phyloP scores from a whole-genome alignment of 1,284 basidiomycete genomes.

The Cutaneotrichosporon sp. region DNA sequence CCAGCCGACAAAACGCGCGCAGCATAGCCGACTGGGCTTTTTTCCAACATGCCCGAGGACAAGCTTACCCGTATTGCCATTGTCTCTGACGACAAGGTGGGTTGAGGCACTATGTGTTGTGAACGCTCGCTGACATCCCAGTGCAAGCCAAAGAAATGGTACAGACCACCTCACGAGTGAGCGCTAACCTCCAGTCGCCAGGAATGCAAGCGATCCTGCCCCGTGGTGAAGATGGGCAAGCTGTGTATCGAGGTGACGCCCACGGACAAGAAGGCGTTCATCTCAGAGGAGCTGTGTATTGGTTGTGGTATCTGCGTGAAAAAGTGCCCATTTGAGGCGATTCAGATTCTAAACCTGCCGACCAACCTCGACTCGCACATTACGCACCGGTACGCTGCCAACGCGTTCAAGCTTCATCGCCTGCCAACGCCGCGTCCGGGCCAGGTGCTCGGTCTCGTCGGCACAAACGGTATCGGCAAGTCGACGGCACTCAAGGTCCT shows the following conservation, averaged over 20 bases:
- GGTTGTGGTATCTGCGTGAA: slow-evolving; percentile 98
- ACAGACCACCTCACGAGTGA: slow-evolving; percentile 1
- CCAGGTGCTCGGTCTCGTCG: slow-evolving; percentile 90
- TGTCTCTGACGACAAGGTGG: slow-evolving; percentile 71
- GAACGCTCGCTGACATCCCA: slow-evolving; percentile 31
- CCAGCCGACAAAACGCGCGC: too few relatives aligned
- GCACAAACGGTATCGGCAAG: slow-evolving; percentile 98
- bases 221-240: slow-evolving; percentile 97
- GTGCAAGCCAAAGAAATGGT: slow-evolving; percentile 76
- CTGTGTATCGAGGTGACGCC: slow-evolving; percentile 95
- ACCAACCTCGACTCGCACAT: slow-evolving; percentile 91
- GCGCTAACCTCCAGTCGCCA: slow-evolving; percentile 36
- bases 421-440: slow-evolving; percentile 90
- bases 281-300: slow-evolving; percentile 93
- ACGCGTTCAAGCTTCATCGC: slow-evolving; percentile 95
- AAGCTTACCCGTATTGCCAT: slow-evolving; percentile 95
- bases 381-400: slow-evolving; percentile 94
- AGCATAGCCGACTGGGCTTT: neutral
- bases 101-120: slow-evolving; percentile 12
- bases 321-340: slow-evolving; percentile 98
- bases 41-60: slow-evolving; percentile 53
- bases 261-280: slow-evolving; percentile 90
- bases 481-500: slow-evolving; percentile 92
- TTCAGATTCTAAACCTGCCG: slow-evolving; percentile 93
- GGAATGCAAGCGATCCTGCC: slow-evolving; percentile 68